Evolutionary conservation across 768 basidiomycete genomes (phyloP), one percentile per base, ranked within the genome.

Genomic region (Panaeolus cyanescens): DNA sequence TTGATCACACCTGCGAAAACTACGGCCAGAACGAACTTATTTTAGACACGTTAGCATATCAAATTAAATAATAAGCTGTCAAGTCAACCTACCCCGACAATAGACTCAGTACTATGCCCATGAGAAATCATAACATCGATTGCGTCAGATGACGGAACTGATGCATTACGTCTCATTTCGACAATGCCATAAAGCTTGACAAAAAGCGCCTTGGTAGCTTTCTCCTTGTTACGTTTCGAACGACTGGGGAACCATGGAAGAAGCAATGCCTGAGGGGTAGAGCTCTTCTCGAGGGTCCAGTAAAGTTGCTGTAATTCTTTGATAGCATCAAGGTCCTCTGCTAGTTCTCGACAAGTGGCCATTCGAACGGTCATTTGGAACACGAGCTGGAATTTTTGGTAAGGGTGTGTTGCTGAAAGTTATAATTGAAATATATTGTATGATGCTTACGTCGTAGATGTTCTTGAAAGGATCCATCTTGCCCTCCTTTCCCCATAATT

Each of bases 1-100:
- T 75, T 77, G n/a, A 73, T 61, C 2, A 75, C 69, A 12, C 75
- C 77, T 9, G 77, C 76, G 56, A 77, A 77, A 25, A 79, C 63
- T 7, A 74, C 62, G 10, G 67, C 68, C 3, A 79, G 58, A n/a
- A 75, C 62, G 42, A 76, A 72, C 77, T 77, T 36, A 55, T 19
- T 55, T 39, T 33, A 39, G 32, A 53, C 13, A 7, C 31, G 50
- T 22, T 54, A 32, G 15, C 58, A 25, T 8, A 19, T 15, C 40
- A 31, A 31, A 8, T 42, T 28, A 62, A 13, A 28, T 53, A n/a
- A 19, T 15, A 15, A 39, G 7, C 17, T 54, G 34, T 58, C n/a
- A 64, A 12, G 45, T 15, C n/a, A 15, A 20, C 67, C 53, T 62
- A 71, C 70, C 17, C 59, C 65, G 1, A 73, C 64, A 12, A 76